A percentile compares a stretch with the other conserved stretches of the same genome.
Evolutionary conservation across 2,329 filamentous ascomycete species (phyloP).

Genomic region (Erysiphe pisi): DNA sequence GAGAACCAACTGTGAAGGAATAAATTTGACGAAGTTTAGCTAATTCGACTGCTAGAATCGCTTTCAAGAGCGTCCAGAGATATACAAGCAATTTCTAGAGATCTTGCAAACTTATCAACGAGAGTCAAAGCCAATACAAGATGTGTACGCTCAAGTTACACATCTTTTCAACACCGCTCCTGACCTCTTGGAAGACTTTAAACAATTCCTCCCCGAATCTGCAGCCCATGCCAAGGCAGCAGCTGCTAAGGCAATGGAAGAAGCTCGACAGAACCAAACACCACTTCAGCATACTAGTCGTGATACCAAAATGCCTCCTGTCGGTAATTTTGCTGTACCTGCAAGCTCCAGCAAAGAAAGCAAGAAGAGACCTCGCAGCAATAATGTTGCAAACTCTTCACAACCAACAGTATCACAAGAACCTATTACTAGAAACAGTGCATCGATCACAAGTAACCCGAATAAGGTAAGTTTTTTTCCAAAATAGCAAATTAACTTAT

Average conservation of each 20-base stretch:
- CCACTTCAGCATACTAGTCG: conserved; percentile 44
- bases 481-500: neutral
- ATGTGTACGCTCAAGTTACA: conserved; percentile 96
- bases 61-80: conserved; percentile 91
- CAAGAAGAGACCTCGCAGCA: conserved; percentile 62
- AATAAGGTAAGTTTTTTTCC: conserved; percentile 43
- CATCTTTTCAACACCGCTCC: conserved; percentile 85
- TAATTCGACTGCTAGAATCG: conserved; percentile 56
- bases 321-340: conserved; percentile 84
- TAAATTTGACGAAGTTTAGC: neutral
- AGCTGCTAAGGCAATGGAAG: conserved; percentile 54
- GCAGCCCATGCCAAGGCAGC: conserved; percentile 55
- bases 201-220: conserved; percentile 93
- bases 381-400: conserved; percentile 38
- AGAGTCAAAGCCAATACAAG: conserved; percentile 95
- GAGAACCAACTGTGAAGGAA: neutral
- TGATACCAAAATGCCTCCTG: conserved; percentile 69
- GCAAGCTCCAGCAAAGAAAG: conserved; percentile 74
- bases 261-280: conserved; percentile 47
- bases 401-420: conserved; percentile 32
- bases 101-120: conserved; percentile 97
- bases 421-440: conserved; percentile 34
- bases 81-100: conserved; percentile 98
- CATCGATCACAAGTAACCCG: conserved; percentile 32
- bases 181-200: conserved; percentile 94